Percentiles rank a stretch among this genome's conserved stretches.
Evolutionary conservation across 2,329 filamentous ascomycete genomes (phyloP).

Genomic region (Trichoderma asperellum): DNA sequence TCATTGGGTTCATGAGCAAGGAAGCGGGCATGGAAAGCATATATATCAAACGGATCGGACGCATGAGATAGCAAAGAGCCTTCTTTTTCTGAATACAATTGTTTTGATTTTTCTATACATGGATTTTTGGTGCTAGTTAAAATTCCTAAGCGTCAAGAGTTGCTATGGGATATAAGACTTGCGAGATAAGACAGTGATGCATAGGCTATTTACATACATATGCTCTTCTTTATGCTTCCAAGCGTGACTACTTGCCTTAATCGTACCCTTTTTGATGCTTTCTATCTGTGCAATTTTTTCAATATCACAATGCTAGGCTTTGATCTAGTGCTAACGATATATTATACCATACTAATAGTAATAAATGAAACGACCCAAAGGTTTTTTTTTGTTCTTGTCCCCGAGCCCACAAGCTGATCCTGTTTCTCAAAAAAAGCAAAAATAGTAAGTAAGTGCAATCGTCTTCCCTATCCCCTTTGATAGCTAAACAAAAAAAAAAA

Average conservation of each 20-base stretch:
- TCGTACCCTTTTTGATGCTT: not conserved
- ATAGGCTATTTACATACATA: not conserved
- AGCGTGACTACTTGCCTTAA: not conserved
- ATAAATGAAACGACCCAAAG: not conserved
- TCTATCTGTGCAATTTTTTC: not conserved
- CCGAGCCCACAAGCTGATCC: slow-evolving; percentile 3
- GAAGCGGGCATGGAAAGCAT: not conserved
- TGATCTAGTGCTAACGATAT: not conserved
- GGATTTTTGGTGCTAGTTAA: not conserved
- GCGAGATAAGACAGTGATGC: not conserved
- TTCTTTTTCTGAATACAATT: not conserved
- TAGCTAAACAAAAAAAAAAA: not conserved
- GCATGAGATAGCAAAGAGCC: not conserved
- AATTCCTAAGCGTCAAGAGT: not conserved
- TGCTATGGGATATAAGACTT: not conserved
- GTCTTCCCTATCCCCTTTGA: not conserved
- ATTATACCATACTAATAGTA: slow-evolving; percentile 3
- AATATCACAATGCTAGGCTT: not conserved
- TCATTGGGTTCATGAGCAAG: not conserved
- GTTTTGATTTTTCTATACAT: not conserved
- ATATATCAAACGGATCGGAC: not conserved
- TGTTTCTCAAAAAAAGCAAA: not conserved
- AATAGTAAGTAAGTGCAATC: not conserved
- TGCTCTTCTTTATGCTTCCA: not conserved
- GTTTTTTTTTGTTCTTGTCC: slow-evolving; percentile 18